Evolutionary conservation across 2,329 filamentous ascomycete genomes (phyloP).

Genomic region (Acarospora socialis): DNA sequence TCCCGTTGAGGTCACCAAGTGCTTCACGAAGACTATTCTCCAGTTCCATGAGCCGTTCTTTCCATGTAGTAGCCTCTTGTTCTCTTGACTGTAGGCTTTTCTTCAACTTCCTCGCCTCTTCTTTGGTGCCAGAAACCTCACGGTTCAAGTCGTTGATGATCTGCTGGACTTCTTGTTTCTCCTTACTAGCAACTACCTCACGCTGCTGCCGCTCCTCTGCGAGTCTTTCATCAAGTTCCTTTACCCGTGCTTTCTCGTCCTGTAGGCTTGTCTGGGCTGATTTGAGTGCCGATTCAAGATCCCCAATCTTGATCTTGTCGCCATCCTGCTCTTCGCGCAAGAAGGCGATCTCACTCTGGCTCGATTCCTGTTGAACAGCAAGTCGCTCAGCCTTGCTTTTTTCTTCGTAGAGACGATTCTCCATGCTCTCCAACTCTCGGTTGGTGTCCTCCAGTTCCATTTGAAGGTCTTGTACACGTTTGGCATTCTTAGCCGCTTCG

Average conservation of each 20-base stretch:
- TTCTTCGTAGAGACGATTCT: constrained; percentile 68
- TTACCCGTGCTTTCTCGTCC: constrained; percentile 65
- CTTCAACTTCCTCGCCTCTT: constrained; percentile 67
- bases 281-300: constrained; percentile 71
- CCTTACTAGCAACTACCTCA: constrained; percentile 70
- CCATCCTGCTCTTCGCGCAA: constrained; percentile 89
- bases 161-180: constrained; percentile 91
- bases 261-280: constrained; percentile 65
- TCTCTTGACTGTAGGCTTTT: constrained; percentile 74
- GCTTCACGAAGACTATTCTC: constrained; percentile 79
- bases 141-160: constrained; percentile 84
- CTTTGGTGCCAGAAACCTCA: constrained; percentile 67
- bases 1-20: constrained; percentile 73
- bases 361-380: constrained; percentile 81
- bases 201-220: constrained; percentile 70
- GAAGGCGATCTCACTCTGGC: constrained; percentile 87
- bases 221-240: constrained; percentile 61
- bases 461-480: constrained; percentile 69
- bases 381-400: constrained; percentile 80
- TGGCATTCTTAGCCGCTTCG: constrained; percentile 64
- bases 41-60: constrained; percentile 75
- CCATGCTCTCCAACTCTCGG: constrained; percentile 71
- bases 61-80: constrained; percentile 80
- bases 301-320: constrained; percentile 95
- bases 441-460: constrained; percentile 71